A percentile compares a stretch with the other conserved stretches of the same genome.
These are phyloP conservation scores for Penicillium turbatum DNA, from an alignment of 495 filamentous ascomycete species.

Conservation along the genomic window DNA sequence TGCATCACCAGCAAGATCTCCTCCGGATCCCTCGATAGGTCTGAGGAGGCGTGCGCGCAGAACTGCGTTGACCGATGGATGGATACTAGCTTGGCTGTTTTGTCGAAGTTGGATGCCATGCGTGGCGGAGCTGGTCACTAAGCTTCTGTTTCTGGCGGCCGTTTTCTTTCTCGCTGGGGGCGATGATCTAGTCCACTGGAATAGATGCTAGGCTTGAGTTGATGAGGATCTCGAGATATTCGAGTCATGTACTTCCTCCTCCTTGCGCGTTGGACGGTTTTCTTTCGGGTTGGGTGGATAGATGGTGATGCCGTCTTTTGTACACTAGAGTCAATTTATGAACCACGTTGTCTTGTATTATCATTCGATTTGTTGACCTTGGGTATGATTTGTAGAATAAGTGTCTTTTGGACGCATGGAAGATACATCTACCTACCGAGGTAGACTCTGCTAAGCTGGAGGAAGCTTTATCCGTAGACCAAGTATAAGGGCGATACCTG, in stretches of 20 bases:
- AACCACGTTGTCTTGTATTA: conserved; percentile 9
- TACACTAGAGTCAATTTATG: conserved; percentile 28
- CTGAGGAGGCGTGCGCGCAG: conserved; percentile 73
- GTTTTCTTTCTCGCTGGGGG: background rate
- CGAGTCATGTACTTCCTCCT: background rate
- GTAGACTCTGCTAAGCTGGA: no score
- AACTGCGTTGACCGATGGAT: conserved; percentile 94
- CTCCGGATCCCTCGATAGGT: conserved; percentile 60
- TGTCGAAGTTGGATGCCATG: conserved; percentile 73
- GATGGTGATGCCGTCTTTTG: conserved; percentile 15
- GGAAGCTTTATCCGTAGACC: no score
- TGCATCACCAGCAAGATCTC: conserved; percentile 70
- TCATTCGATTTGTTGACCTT: no score
- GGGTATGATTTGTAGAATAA: background rate
- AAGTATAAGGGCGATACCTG: no score
- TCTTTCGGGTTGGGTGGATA: conserved; percentile 1
- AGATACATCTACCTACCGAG: no score
- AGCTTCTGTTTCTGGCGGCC: conserved; percentile 2
- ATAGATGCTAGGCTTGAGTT: no score
- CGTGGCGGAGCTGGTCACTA: conserved; percentile 36
- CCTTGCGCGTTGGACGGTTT: background rate
- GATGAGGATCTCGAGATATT: no score
- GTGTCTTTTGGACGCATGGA: background rate
- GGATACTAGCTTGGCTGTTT: conserved; percentile 74
- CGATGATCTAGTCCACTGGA: background rate